phyloP scores from a whole-genome alignment of 1,284 basidiomycete genomes.

The Pyrrhoderma lamaoense region DNA sequence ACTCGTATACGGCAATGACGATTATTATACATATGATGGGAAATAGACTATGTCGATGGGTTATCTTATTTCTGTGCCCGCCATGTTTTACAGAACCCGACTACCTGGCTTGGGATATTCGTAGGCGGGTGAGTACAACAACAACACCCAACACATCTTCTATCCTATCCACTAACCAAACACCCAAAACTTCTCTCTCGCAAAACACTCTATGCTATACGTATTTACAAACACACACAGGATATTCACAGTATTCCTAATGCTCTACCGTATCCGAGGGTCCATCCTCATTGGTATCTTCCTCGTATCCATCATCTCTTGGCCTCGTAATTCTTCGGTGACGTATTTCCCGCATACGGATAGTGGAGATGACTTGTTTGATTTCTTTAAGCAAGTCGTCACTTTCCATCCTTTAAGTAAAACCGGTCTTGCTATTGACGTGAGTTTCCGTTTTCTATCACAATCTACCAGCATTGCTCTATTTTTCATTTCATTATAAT shows the following conservation, averaged over 20 bases:
- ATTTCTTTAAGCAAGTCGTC: slow-evolving; percentile 85
- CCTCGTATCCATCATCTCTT: slow-evolving; percentile 81
- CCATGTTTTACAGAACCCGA: slow-evolving; percentile 68
- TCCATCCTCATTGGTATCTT: slow-evolving; percentile 81
- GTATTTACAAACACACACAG: slow-evolving; percentile 27
- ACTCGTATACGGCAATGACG: too few species aligned
- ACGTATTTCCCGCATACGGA: slow-evolving; percentile 77
- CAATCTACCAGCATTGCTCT: too few species aligned
- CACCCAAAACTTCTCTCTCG: too few species aligned
- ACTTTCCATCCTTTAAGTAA: slow-evolving; percentile 61
- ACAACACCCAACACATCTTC: neutral
- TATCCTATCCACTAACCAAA: neutral
- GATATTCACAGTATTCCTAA: slow-evolving; percentile 71
- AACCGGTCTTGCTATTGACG: slow-evolving; percentile 58
- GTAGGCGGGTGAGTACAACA: slow-evolving; percentile 58
- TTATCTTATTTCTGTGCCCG: slow-evolving; percentile 56
- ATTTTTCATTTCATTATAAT: too few species aligned
- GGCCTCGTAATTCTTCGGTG: slow-evolving; percentile 76
- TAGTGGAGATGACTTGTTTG: slow-evolving; percentile 66
- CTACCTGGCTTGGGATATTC: slow-evolving; percentile 87
- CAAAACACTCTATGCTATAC: too few species aligned
- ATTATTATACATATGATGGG: too few species aligned
- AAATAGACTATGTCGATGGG: slow-evolving; percentile 32
- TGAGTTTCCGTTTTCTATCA: slow-evolving; percentile 35
- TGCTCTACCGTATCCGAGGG: slow-evolving; percentile 83